These are phyloP conservation scores for Leccinum ochraceum DNA, from an alignment of 768 basidiomycete genomes.

Conservation along the genomic window DNA sequence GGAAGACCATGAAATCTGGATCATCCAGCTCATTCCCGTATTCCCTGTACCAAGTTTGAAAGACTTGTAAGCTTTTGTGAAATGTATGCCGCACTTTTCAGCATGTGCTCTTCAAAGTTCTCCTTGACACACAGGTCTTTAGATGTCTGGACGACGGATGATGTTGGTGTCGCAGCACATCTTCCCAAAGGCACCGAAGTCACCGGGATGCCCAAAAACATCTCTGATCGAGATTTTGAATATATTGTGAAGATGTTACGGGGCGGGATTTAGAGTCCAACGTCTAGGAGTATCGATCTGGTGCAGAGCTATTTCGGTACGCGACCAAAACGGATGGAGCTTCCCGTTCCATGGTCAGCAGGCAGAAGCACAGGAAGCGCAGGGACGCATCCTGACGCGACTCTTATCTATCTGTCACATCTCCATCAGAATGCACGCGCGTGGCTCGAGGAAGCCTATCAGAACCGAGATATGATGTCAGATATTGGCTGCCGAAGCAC, in stretches of 20 bases:
- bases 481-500: not conserved
- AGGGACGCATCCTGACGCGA: not conserved
- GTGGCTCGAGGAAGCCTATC: not conserved
- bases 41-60: not conserved
- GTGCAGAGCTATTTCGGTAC: not conserved
- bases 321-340: not conserved
- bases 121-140: not conserved
- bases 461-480: not conserved
- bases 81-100: not conserved
- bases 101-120: not conserved
- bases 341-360: not conserved
- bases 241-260: not conserved
- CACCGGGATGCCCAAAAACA: not conserved
- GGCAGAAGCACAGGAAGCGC: too few species aligned
- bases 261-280: not conserved
- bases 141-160: not conserved
- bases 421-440: too few species aligned
- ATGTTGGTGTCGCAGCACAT: not conserved
- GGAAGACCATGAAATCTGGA: not conserved
- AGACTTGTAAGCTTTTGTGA: not conserved
- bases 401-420: not conserved
- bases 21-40: not conserved
- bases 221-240: not conserved
- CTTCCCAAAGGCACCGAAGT: not conserved
- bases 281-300: not conserved